Base-by-base conservation (phyloP, 345 rosid genomes). In the Draba incana region DNA sequence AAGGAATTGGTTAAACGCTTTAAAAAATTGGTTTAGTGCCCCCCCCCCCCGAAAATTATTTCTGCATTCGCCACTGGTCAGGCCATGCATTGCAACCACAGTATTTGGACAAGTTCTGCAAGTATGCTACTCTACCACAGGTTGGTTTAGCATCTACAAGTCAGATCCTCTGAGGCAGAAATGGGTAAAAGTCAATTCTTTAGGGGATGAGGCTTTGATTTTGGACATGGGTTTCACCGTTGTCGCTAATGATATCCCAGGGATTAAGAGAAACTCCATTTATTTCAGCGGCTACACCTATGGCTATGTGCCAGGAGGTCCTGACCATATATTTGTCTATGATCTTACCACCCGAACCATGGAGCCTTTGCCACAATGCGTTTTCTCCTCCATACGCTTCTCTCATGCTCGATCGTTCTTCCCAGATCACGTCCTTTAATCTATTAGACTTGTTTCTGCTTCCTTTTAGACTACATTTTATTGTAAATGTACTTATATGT, bases 231-330 rank as follows among this genome's bases (percentile, higher is more conserved):
- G 47, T 38, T 23, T 10, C 10, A 57, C 31, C 5, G 37, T 64
- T 63, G n/a, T 64, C n/a, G 57, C 69, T 33, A 24, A 49, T 24
- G 69, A 64, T 25, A 64, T 39, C 6, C 14, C 69, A n/a, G 58
- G 58, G 38, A 37, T 38, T 4, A 64, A 38, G 58, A 50, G 56
- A 50, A 64, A 50, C 49, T 64, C 68, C 2, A 50, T 37, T 25
- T 50, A 64, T 38, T 64, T 64, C 24, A 49, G 67, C 45, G 42
- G 42, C 65, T 23, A 6, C 7, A 2, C 2, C 37, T 6, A 33
- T 33, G 37, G 20, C 20, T 1, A 20, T 20, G 20, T 20, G 20
- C 20, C 20, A 20, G 20, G 20, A 2, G 31, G 5, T 28, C 31
- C 4, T 28, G 31, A 28, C 4, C 5, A 28, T 28, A 28, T 28